Percentiles rank a stretch among this genome's conserved stretches.
These are phyloP conservation scores for Coniosporium apollinis DNA, from an alignment of 495 filamentous ascomycete species.

Conservation along the genomic window DNA sequence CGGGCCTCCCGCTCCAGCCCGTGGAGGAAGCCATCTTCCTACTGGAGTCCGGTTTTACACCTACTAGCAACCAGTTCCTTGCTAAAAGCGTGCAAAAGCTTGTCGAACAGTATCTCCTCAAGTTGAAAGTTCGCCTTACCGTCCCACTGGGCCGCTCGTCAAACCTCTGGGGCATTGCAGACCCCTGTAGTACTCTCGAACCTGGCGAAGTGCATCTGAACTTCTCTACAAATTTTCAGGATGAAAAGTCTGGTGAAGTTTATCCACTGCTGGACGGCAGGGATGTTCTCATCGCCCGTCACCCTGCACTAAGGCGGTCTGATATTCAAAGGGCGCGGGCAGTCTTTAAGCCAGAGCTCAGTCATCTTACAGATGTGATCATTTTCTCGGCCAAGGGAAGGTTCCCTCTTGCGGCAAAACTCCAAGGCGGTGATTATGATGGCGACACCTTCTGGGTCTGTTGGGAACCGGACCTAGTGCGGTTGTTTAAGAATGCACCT, in stretches of 20 bases:
- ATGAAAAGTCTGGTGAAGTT: slow-evolving; percentile 34
- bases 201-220: slow-evolving; percentile 64
- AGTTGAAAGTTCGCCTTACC: slow-evolving; percentile 44
- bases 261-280: slow-evolving; percentile 45
- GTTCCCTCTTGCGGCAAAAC: slow-evolving; percentile 55
- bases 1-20: slow-evolving; percentile 33
- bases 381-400: slow-evolving; percentile 62
- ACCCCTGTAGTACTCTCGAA: slow-evolving; percentile 52
- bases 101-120: slow-evolving; percentile 34
- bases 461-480: slow-evolving; percentile 65
- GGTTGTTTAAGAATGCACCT: slow-evolving; percentile 55
- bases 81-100: slow-evolving; percentile 37
- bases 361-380: slow-evolving; percentile 69
- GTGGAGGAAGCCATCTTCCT: slow-evolving; percentile 36
- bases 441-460: slow-evolving; percentile 73
- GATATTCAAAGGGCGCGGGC: slow-evolving; percentile 63
- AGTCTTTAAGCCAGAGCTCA: slow-evolving; percentile 48
- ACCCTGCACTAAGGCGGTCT: slow-evolving; percentile 61
- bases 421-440: slow-evolving; percentile 91
- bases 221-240: slow-evolving; percentile 52
- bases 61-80: slow-evolving; percentile 40
- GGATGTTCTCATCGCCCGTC: slow-evolving; percentile 75
- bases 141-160: slow-evolving; percentile 61
- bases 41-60: slow-evolving; percentile 33
- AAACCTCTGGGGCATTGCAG: slow-evolving; percentile 64